Evolutionary conservation across 208 protist genomes (phyloP).

Genomic region (Novymonas esmeraldas): DNA sequence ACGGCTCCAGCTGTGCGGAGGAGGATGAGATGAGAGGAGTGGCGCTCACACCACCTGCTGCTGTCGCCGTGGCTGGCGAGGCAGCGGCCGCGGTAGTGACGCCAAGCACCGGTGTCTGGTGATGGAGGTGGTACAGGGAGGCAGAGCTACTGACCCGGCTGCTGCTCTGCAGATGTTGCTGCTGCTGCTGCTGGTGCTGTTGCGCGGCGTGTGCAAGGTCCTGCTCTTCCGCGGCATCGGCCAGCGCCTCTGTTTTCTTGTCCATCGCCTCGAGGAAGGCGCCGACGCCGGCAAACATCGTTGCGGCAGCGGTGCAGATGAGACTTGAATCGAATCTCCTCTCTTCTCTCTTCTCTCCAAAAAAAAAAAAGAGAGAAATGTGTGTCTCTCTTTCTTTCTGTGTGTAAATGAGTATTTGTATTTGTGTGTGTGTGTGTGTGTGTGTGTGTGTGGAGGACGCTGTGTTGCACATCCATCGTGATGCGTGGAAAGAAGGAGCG

Average conservation of each 20-base stretch:
- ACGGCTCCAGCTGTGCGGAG: conserved; percentile 2
- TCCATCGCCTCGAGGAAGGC: conserved; percentile 52
- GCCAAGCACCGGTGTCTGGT: background rate
- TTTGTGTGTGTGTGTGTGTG: background rate
- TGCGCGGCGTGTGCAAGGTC: conserved; percentile 11
- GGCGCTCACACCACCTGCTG: too few species aligned
- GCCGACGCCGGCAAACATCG: conserved; percentile 30
- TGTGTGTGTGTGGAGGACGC: background rate
- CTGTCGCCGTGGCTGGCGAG: too few species aligned
- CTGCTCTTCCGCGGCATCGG: conserved; percentile 24
- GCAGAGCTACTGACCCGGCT: background rate
- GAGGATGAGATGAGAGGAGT: too few species aligned
- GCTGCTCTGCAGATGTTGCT: background rate
- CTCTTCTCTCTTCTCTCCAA: too few species aligned
- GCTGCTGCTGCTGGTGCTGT: conserved; percentile 1
- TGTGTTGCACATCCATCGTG: too few species aligned
- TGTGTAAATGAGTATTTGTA: too few species aligned
- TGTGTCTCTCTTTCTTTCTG: background rate
- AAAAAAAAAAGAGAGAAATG: background rate
- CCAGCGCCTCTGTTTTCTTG: conserved; percentile 35
- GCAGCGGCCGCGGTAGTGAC: too few species aligned
- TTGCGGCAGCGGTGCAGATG: background rate
- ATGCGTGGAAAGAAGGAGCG: too few species aligned
- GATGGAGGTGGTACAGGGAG: background rate
- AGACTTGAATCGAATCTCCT: too few species aligned